Evolutionary conservation across 2,329 filamentous ascomycete species (phyloP).

Genomic region (Cladophialophora chaetospira): DNA sequence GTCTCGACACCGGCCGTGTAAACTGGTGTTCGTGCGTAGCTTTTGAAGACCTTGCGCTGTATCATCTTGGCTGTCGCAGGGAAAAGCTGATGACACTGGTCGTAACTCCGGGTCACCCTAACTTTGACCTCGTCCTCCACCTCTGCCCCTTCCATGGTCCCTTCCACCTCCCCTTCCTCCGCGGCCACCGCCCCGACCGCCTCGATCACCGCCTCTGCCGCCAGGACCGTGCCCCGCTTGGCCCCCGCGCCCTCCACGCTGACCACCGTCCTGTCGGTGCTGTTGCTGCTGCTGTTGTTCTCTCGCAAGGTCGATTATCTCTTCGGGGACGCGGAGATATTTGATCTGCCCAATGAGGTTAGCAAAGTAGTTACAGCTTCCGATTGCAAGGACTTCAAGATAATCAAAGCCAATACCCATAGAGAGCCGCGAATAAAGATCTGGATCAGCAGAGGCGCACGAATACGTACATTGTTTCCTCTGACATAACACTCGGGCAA

Average conservation of each 20-base stretch:
- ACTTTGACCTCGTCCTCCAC: conserved; percentile 43
- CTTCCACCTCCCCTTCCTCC: conserved; percentile 47
- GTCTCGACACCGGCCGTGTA: not conserved
- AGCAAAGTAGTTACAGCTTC: not conserved
- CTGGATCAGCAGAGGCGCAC: not conserved
- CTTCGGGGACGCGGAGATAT: conserved; percentile 92
- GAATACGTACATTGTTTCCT: conserved; percentile 80
- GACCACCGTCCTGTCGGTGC: conserved; percentile 23
- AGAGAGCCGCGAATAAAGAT: not conserved
- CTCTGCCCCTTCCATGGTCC: conserved; percentile 46
- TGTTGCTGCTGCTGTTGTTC: conserved; percentile 72
- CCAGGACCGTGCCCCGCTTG: conserved; percentile 45
- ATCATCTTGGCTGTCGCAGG: no score
- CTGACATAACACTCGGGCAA: conserved; percentile 94
- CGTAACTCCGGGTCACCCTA: no score
- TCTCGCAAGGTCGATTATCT: conserved; percentile 92
- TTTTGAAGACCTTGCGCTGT: no score
- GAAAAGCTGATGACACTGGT: not conserved
- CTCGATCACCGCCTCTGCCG: conserved; percentile 39
- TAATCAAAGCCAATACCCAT: not conserved
- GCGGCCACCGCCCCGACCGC: conserved; percentile 44
- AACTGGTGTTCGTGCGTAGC: not conserved
- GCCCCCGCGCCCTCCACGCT: conserved; percentile 22
- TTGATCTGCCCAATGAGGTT: conserved; percentile 72
- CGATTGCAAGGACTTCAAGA: not conserved